Evolutionary conservation across 1,284 basidiomycete genomes (phyloP).

Genomic region (Heterobasidion irregulare): DNA sequence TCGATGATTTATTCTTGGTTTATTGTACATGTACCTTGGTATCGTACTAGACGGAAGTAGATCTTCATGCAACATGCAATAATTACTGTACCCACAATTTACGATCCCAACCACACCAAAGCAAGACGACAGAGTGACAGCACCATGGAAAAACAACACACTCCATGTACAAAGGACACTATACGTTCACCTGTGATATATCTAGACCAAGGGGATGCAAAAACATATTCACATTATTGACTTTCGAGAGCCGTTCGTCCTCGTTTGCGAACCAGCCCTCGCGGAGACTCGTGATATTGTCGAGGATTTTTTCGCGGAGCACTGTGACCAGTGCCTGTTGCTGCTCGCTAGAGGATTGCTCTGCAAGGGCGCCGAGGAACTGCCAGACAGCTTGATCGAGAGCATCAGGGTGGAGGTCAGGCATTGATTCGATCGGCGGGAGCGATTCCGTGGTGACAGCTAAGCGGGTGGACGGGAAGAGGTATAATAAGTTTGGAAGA

Average conservation of each 20-base stretch:
- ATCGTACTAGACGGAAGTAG: not conserved
- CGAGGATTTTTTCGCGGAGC: constrained; percentile 88
- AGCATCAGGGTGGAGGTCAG: constrained; percentile 40
- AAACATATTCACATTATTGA: constrained; percentile 81
- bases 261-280: constrained; percentile 67
- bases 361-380: constrained; percentile 83
- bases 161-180: constrained; percentile 6
- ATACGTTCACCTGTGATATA: constrained; percentile 72
- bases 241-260: constrained; percentile 57
- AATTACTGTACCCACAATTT: not conserved
- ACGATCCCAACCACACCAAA: not conserved
- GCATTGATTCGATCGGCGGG: constrained; percentile 21
- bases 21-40: not conserved
- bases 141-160: not conserved
- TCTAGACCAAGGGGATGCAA: constrained; percentile 80
- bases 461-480: constrained; percentile 89
- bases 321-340: constrained; percentile 83
- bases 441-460: constrained; percentile 31
- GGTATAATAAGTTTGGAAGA: constrained; percentile 61
- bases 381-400: constrained; percentile 92
- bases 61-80: no score
- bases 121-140: not conserved
- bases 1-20: not conserved
- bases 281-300: constrained; percentile 74
- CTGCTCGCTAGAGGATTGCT: constrained; percentile 78